Evolutionary conservation across 2,329 filamentous ascomycete genomes (phyloP), one percentile per base, ranked within the genome.

Genomic region (Sporothrix dimorphospora): DNA sequence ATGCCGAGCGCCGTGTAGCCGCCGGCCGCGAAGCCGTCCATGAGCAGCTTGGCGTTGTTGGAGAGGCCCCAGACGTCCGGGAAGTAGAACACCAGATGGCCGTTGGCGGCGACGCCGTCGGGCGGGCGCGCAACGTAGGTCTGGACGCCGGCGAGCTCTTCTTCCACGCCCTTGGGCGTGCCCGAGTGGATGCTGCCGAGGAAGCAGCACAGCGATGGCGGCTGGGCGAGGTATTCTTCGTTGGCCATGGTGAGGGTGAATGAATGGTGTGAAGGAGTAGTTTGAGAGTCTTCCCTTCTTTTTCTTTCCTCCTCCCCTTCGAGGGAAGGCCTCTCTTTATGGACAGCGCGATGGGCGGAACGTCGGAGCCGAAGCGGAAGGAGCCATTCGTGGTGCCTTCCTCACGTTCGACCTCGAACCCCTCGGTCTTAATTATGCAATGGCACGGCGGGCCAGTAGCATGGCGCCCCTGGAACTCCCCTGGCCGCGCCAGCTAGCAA

Each of bases 121-220:
- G 72, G 73, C 2, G 78, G 78, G 42, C 73, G 71, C 1, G 76
- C 67, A 42, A 79, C 69, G 40, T 79, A 79, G 1, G 78, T 79
- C 40, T 77, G 72, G 27, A 78, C 72, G 24, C 74, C 75, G 19
- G 72, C 74, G 19, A 79, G 66, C 30, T 71, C 73, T 38, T 72
- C 71, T 21, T 73, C 76, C 6, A 38, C 65, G n/a, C 78, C 78
- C 21, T 57, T 57, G 9, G 78, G 72, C 34, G 77, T 74, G n/a
- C 78, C 77, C 19, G 73, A 6, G 71, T 79, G 77, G 61, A 79
- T 73, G 16, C 70, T 71, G 40, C 77, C 78, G 47, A 74, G 59
- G 12, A 75, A 67, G 69, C 78, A 79, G 72, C 78, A 78, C 11
- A 53, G 42, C 27, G 76, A 75, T 27, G 74, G 73, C 38, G 74